phyloP scores from a whole-genome alignment of 805 yeast species.

The Candida succiphila region DNA sequence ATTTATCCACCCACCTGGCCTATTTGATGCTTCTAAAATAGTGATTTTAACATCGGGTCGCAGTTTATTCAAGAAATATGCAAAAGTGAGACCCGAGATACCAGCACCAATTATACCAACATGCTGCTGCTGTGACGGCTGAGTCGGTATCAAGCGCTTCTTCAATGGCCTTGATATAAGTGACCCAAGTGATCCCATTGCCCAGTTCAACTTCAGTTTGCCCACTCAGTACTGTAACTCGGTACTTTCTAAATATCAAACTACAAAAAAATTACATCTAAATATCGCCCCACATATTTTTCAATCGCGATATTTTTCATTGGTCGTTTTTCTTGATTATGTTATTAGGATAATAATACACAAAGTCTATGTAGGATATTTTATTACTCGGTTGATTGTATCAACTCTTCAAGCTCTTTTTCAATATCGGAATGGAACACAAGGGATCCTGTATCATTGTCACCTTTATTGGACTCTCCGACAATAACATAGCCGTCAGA shows the following conservation, averaged over 20 bases:
- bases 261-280: too few species aligned
- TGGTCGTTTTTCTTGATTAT: background rate
- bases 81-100: conserved; percentile 71
- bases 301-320: background rate
- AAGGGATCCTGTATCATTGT: background rate
- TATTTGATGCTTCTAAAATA: conserved; percentile 43
- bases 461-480: too few species aligned
- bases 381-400: too few species aligned
- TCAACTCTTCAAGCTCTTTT: too few species aligned
- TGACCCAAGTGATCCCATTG: background rate
- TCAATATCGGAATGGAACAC: background rate
- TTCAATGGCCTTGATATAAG: background rate
- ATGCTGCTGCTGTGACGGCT: background rate
- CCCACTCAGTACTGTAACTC: too few species aligned
- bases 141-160: background rate
- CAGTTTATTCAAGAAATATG: conserved; percentile 56
- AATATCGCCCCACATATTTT: too few species aligned
- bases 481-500: too few species aligned
- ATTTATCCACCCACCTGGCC: conserved; percentile 76
- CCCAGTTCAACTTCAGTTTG: too few species aligned
- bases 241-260: too few species aligned
- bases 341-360: too few species aligned
- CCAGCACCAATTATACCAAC: conserved; percentile 86
- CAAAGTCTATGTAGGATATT: background rate
- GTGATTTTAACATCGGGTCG: conserved; percentile 68